Evolutionary conservation across 352 stramenopile genomes (phyloP).

Genomic region (Pythium periplocum): DNA sequence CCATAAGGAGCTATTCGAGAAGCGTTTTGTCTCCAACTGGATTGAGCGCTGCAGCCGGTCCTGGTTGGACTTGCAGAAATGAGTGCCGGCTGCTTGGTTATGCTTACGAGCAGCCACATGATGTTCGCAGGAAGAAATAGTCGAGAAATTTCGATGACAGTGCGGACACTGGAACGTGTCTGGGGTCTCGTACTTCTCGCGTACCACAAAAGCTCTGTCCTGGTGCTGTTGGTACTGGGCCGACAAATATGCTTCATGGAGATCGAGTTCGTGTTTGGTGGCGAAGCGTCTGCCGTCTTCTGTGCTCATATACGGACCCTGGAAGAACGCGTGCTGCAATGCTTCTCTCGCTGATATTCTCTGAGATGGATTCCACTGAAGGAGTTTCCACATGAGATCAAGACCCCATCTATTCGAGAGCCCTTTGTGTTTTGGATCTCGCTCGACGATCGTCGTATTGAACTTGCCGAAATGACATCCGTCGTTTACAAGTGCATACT

Average conservation of each 20-base stretch:
- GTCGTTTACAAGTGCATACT: slow-evolving; percentile 68
- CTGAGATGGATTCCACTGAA: slow-evolving; percentile 90
- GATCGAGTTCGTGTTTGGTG: slow-evolving; percentile 46
- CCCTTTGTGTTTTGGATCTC: slow-evolving; percentile 88
- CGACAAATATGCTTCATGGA: slow-evolving; percentile 63
- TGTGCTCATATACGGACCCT: slow-evolving; percentile 65
- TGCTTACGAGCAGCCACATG: slow-evolving; percentile 50
- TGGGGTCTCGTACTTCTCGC: slow-evolving; percentile 48
- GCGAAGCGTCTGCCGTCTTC: slow-evolving; percentile 58
- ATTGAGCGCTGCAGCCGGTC: slow-evolving; percentile 19
- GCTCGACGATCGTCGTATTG: slow-evolving; percentile 84
- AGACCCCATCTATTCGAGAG: slow-evolving; percentile 79
- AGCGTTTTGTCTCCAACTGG: slow-evolving; percentile 8
- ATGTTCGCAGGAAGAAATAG: slow-evolving; percentile 51
- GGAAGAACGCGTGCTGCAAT: slow-evolving; percentile 85
- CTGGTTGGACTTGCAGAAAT: slow-evolving; percentile 59
- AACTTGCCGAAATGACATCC: slow-evolving; percentile 89
- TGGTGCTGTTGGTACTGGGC: slow-evolving; percentile 37
- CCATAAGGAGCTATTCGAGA: no score
- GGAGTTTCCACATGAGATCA: slow-evolving; percentile 92
- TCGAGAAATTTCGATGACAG: slow-evolving; percentile 59
- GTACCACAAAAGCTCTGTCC: slow-evolving; percentile 49
- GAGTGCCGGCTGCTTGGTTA: slow-evolving; percentile 16
- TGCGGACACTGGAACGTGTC: slow-evolving; percentile 49
- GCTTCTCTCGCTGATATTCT: slow-evolving; percentile 77